Percentiles rank a stretch among this genome's conserved stretches.
Conservation (phyloP, 2,329 filamentous ascomycete genomes). For the Cryoendolithus antarcticus region DNA sequence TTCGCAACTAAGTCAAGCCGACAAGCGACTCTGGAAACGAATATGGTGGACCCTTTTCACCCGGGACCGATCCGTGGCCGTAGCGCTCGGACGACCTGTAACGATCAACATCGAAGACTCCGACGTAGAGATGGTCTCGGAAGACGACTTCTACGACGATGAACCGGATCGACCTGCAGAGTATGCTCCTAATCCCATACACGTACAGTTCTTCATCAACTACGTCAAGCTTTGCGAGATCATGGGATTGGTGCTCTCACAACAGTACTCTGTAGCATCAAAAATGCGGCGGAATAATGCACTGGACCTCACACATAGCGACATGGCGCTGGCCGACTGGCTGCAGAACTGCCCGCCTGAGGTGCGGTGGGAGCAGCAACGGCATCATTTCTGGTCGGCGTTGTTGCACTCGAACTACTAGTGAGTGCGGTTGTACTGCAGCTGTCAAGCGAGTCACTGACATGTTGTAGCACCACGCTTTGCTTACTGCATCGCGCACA, state of each 20-base stretch:
- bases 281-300: slow-evolving; percentile 80
- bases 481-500: slow-evolving; percentile 89
- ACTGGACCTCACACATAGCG: slow-evolving; percentile 90
- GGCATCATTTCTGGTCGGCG: slow-evolving; percentile 94
- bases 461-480: slow-evolving; percentile 58
- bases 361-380: slow-evolving; percentile 80
- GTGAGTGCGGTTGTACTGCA: slow-evolving; percentile 29
- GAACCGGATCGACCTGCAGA: slow-evolving; percentile 64
- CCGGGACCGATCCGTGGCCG: slow-evolving; percentile 84
- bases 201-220: slow-evolving; percentile 94
- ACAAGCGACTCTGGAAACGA: slow-evolving; percentile 91
- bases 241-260: slow-evolving; percentile 90
- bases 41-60: slow-evolving; percentile 99
- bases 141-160: slow-evolving; percentile 93
- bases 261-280: slow-evolving; percentile 92
- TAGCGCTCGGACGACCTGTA: slow-evolving; percentile 85
- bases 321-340: slow-evolving; percentile 97
- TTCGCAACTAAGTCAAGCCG: slow-evolving; percentile 76
- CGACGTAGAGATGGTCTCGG: slow-evolving; percentile 89
- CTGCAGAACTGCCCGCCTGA: slow-evolving; percentile 89
- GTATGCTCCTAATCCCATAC: slow-evolving; percentile 67
- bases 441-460: slow-evolving; percentile 9
- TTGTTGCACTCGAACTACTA: slow-evolving; percentile 94
- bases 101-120: slow-evolving; percentile 96
- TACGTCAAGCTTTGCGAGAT: slow-evolving; percentile 98